phyloP scores from a whole-genome alignment of 257 asterid genomes.

The Buddleja alternifolia region DNA sequence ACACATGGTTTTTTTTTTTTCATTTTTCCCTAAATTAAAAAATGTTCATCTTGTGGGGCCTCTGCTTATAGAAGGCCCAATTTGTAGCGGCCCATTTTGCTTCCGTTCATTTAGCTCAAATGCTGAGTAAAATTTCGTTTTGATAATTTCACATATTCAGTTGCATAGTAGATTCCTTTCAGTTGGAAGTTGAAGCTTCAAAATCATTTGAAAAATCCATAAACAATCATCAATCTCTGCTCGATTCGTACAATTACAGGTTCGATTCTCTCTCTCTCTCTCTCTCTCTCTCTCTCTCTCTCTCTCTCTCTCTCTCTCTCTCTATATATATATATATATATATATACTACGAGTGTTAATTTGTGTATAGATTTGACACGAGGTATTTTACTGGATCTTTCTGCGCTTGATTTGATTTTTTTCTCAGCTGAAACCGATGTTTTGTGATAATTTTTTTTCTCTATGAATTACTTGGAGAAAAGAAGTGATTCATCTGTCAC shows the following conservation, averaged over 20 bases:
- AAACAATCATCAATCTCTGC: slow-evolving; percentile 13
- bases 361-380: slow-evolving; percentile 16
- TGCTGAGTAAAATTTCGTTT: slow-evolving; percentile 9
- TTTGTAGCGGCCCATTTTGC: background rate
- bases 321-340: too few species aligned
- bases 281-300: slow-evolving; percentile 1
- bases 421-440: too few species aligned
- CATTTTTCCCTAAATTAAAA: too few species aligned
- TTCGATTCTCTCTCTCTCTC: slow-evolving; percentile 12
- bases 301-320: background rate
- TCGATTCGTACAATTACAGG: slow-evolving; percentile 20
- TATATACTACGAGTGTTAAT: slow-evolving; percentile 20
- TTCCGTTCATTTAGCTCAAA: background rate
- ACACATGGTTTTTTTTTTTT: too few species aligned
- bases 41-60: background rate
- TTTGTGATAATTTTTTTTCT: too few species aligned
- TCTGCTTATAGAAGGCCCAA: background rate
- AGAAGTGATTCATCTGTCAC: slow-evolving; percentile 10
- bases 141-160: slow-evolving; percentile 10
- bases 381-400: slow-evolving; percentile 8
- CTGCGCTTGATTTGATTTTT: too few species aligned
- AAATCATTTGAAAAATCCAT: slow-evolving; percentile 15
- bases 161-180: slow-evolving; percentile 21
- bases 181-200: background rate
- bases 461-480: background rate